Evolutionary conservation across 2,329 filamentous ascomycete species (phyloP).

Genomic region (Pseudogymnoascus sp.): DNA sequence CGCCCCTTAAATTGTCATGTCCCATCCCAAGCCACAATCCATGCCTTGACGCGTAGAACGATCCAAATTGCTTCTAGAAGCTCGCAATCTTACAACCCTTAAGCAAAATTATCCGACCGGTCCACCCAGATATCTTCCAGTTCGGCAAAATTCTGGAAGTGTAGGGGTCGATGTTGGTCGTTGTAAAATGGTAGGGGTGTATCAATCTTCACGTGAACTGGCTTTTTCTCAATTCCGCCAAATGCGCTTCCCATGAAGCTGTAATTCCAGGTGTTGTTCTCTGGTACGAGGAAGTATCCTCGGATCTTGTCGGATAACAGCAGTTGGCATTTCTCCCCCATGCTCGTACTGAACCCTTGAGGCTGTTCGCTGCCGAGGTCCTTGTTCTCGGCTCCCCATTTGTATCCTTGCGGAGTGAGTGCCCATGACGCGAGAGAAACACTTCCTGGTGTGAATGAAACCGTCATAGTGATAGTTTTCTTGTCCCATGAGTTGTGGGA

Average conservation of each 20-base stretch:
- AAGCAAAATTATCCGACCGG: constrained; percentile 87
- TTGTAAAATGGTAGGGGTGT: constrained; percentile 87
- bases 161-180: constrained; percentile 81
- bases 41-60: constrained; percentile 6
- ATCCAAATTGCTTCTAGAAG: constrained; percentile 1
- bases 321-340: constrained; percentile 94
- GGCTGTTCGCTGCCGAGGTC: constrained; percentile 89
- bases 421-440: constrained; percentile 93
- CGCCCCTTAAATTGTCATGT: constrained; percentile 8
- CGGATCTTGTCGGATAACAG: constrained; percentile 87
- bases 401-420: constrained; percentile 84
- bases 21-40: constrained; percentile 7
- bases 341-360: constrained; percentile 81
- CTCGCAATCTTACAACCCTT: constrained; percentile 26
- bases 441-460: constrained; percentile 93
- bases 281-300: constrained; percentile 93
- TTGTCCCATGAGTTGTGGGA: constrained; percentile 72
- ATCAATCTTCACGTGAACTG: constrained; percentile 87
- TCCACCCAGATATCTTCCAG: constrained; percentile 96
- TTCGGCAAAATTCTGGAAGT: constrained; percentile 97
- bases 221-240: constrained; percentile 80
- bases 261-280: constrained; percentile 91
- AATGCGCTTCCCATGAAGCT: constrained; percentile 94
- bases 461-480: constrained; percentile 89
- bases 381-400: constrained; percentile 95